Base-by-base conservation (phyloP, 306 rosid species). In the Adenanthera pavonina region DNA sequence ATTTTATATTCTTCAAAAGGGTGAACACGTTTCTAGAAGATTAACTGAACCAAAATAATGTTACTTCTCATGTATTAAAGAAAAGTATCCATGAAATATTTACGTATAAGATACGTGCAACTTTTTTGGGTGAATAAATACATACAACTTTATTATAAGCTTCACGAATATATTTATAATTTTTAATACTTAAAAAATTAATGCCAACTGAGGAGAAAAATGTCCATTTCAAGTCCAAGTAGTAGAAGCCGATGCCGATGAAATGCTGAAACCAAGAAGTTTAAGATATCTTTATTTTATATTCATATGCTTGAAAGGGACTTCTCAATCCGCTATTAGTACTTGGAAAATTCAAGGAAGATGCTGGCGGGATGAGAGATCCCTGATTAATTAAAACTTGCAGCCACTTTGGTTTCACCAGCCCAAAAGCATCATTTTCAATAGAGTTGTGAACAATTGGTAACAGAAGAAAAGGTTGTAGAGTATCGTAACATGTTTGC, bases 331-430 rank as follows among this genome's bases (percentile, higher is more conserved):
- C 46, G 1, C 44, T 6, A 4, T 48, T n/a, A 16, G 36, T 51
- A 78, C 16, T 67, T 8, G 56, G 68, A 67, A 67, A 51, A 78
- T 52, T 38, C 56, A 38, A 36, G 10, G 15, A 20, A 56, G 81
- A 78, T 78, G 44, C 44, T 19, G 35, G 8, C 1, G 1, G 13
- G 73, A 41, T 43, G 34, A 17, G 16, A 41, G 8, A n/a, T 19
- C 73, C 36, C 8, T 4, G 1, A 11, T 46, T 46, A 14, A 12
- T 12, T 0, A 56, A 3, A 20, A 57, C 13, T 19, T 19, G 5
- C 2, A 2, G 17, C 10, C 19, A 17, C 61, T 17, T 54, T 54
- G 61, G 61, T 54, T n/a, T 54, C 10, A 16, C 0, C 8, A 16
- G 0, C 25, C 7, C 9, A 14, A 4, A 66, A 20, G 8, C 30